These are phyloP conservation scores for Cutaneotrichosporon spelunceum DNA, from an alignment of 1,284 basidiomycete genomes.

Conservation along the genomic window DNA sequence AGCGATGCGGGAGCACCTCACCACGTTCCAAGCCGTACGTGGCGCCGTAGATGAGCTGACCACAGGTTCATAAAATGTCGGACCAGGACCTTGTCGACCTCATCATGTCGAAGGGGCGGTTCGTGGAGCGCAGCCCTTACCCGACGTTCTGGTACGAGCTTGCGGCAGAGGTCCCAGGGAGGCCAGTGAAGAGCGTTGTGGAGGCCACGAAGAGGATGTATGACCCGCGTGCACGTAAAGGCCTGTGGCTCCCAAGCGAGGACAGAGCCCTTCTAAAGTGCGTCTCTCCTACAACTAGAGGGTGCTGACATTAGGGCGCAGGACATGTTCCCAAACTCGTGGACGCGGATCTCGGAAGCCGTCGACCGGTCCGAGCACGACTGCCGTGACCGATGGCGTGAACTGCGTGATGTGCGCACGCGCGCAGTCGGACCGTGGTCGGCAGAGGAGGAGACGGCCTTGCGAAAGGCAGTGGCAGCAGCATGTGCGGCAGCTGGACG, in stretches of 20 bases:
- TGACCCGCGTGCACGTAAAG: slow-evolving; percentile 43
- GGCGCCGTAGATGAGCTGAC: not conserved
- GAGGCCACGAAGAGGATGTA: slow-evolving; percentile 38
- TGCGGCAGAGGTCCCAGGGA: slow-evolving; percentile 30
- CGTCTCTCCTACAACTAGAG: slow-evolving; percentile 9
- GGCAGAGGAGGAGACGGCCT: slow-evolving; percentile 22
- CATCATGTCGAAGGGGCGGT: slow-evolving; percentile 34
- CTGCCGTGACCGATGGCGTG: slow-evolving; percentile 41
- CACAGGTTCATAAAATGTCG: slow-evolving; percentile 11
- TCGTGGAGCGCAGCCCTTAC: slow-evolving; percentile 26
- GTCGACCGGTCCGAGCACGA: slow-evolving; percentile 42
- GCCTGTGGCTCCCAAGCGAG: slow-evolving; percentile 39
- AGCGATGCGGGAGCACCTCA: slow-evolving; percentile 30
- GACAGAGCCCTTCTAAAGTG: slow-evolving; percentile 34
- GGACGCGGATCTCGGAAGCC: slow-evolving; percentile 37
- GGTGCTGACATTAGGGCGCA: slow-evolving; percentile 28
- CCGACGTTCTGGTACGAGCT: slow-evolving; percentile 39
- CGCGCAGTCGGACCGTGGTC: slow-evolving; percentile 30
- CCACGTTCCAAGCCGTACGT: slow-evolving; percentile 22
- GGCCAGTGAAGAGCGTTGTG: slow-evolving; percentile 41
- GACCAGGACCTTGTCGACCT: slow-evolving; percentile 32
- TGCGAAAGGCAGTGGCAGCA: slow-evolving; percentile 25
- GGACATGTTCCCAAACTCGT: slow-evolving; percentile 33
- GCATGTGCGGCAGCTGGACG: slow-evolving; percentile 24
- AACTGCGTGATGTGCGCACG: slow-evolving; percentile 24